Evolutionary conservation across 148 eudicot genomes (phyloP).

Genomic region (Silene conica): DNA sequence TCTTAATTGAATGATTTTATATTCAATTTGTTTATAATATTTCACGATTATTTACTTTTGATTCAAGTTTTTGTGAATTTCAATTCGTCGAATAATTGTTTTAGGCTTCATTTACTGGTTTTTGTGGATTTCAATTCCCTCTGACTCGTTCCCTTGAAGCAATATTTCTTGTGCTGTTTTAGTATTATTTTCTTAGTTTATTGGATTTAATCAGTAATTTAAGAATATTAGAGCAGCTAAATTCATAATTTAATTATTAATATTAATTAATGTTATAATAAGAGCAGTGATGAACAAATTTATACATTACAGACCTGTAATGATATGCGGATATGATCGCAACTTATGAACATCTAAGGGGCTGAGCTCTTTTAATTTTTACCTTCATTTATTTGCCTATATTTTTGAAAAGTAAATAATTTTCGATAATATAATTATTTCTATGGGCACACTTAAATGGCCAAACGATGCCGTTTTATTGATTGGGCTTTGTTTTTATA

Average conservation of each 20-base stretch:
- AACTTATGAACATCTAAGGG: slow-evolving; percentile 57
- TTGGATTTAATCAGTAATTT: not conserved
- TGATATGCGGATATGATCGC: slow-evolving; percentile 46
- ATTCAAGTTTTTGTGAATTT: no score
- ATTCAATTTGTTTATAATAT: no score
- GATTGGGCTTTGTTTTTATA: not conserved
- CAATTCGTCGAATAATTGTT: no score
- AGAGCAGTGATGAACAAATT: slow-evolving; percentile 1
- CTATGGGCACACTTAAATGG: slow-evolving; percentile 22
- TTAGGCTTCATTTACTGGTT: slow-evolving; percentile 13
- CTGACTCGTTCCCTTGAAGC: slow-evolving; percentile 15
- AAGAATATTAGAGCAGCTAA: not conserved
- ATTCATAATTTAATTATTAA: not conserved
- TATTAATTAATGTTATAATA: no score
- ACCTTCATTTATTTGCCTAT: no score
- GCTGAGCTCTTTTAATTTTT: slow-evolving; percentile 28
- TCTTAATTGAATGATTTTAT: no score
- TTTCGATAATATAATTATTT: no score
- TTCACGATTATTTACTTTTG: no score
- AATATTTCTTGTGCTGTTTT: slow-evolving; percentile 5
- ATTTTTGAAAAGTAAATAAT: no score
- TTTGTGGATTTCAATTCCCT: slow-evolving; percentile 4
- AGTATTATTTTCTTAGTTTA: not conserved
- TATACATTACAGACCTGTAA: slow-evolving; percentile 7
- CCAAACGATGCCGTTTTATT: slow-evolving; percentile 1